These are phyloP conservation scores for Pythium insidiosum DNA, from an alignment of 352 stramenopile genomes.

Conservation along the genomic window DNA sequence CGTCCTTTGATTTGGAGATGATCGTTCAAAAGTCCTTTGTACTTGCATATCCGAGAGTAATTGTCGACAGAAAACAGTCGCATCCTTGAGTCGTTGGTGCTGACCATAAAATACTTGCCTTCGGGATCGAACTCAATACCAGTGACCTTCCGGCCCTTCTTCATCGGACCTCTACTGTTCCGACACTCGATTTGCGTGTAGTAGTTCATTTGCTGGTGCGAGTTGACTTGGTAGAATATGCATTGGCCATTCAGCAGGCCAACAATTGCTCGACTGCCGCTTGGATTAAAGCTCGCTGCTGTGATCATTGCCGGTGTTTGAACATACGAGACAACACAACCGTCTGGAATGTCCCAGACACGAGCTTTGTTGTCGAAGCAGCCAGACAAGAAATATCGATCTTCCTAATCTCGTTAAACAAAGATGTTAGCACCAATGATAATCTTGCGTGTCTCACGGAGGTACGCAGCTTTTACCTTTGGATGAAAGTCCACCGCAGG, in stretches of 20 bases:
- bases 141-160: slow-evolving; percentile 86
- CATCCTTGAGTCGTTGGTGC: slow-evolving; percentile 89
- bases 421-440: neutral
- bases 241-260: slow-evolving; percentile 83
- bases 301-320: slow-evolving; percentile 87
- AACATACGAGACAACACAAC: slow-evolving; percentile 85
- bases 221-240: slow-evolving; percentile 89
- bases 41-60: slow-evolving; percentile 89
- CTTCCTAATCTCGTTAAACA: slow-evolving; percentile 34
- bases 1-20: slow-evolving; percentile 80
- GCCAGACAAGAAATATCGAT: slow-evolving; percentile 85
- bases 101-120: slow-evolving; percentile 88
- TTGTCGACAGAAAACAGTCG: slow-evolving; percentile 87
- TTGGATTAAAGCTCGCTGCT: slow-evolving; percentile 82
- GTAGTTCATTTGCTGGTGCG: slow-evolving; percentile 85
- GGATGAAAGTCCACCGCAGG: slow-evolving; percentile 88
- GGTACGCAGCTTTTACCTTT: no score
- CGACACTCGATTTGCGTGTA: slow-evolving; percentile 91
- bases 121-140: slow-evolving; percentile 87
- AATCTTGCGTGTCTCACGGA: neutral
- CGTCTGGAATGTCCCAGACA: slow-evolving; percentile 89
- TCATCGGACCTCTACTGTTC: slow-evolving; percentile 82
- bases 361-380: slow-evolving; percentile 88
- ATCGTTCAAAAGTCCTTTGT: slow-evolving; percentile 87
- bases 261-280: slow-evolving; percentile 72